A percentile compares a stretch with the other conserved stretches of the same genome.
Evolutionary conservation across 805 yeast genomes (phyloP).

Genomic region (Komagataella pastoris): DNA sequence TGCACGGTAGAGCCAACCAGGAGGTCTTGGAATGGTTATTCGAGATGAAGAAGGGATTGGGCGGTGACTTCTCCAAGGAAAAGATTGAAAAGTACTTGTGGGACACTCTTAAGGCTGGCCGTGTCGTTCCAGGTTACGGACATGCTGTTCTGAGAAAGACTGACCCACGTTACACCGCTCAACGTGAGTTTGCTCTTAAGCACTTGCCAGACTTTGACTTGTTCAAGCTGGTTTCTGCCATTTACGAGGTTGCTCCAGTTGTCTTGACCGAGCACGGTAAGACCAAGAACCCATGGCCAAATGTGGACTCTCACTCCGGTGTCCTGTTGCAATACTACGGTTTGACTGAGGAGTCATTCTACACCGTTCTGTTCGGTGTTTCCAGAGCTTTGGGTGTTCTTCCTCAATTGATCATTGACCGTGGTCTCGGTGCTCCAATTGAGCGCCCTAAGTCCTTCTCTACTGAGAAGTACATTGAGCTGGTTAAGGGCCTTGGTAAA

Average conservation of each 20-base stretch:
- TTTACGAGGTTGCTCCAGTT: constrained; percentile 73
- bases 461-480: constrained; percentile 80
- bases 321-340: constrained; percentile 79
- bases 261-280: constrained; percentile 77
- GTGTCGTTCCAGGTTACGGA: constrained; percentile 84
- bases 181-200: constrained; percentile 64
- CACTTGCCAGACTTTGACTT: constrained; percentile 71
- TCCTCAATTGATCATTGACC: constrained; percentile 75
- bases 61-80: constrained; percentile 57
- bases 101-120: constrained; percentile 69
- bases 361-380: constrained; percentile 80
- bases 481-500: constrained; percentile 30
- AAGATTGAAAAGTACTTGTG: constrained; percentile 66
- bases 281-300: constrained; percentile 91
- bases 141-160: constrained; percentile 83
- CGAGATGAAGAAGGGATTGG: constrained; percentile 49
- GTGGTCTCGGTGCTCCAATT: constrained; percentile 71
- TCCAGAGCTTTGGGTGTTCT: constrained; percentile 79
- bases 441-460: constrained; percentile 92
- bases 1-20: constrained; percentile 82
- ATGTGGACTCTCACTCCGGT: constrained; percentile 83
- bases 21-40: constrained; percentile 76
- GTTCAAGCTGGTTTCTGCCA: constrained; percentile 65
- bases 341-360: constrained; percentile 67
- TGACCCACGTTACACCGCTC: constrained; percentile 80